Base-by-base conservation (phyloP, 768 basidiomycete genomes). In the Tylopilus sp. region DNA sequence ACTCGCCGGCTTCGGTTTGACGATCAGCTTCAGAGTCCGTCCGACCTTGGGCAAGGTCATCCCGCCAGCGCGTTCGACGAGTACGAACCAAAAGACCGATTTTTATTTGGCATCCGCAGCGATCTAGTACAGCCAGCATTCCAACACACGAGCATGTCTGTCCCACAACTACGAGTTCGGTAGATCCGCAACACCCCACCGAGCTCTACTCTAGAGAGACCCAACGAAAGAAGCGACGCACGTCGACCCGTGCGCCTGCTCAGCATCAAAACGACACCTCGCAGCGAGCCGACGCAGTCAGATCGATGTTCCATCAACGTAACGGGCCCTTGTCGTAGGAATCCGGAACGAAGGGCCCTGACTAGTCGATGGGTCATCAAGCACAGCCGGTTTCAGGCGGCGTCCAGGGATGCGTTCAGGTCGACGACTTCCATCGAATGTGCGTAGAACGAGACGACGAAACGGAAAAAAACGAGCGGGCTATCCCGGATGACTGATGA, bases 271-370 rank as follows among this genome's bases (percentile, higher is more conserved):
- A 86, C 84, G 81, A 78, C 65, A 71, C 68, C 63, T 54, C 54
- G 61, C 71, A 76, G 84, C 78, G 75, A 69, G 67, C 67, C 65
- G 57, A 62, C 58, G 61, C 62, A 53, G 70, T 63, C 69, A 62
- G 56, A 54, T 83, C 54, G 55, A 72, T 86, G 57, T 86, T 80
- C 84, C 84, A 86, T 77, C 73, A 81, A 80, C 83, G 83, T 86
- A 86, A 86, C 84, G 85, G 79, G 74, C 78, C 76, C 78, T 72
- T 63, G 75, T 71, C 71, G 72, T 81, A 34, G 36, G 34, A 63
- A 4, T 52, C 63, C 34, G 64, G 59, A 66, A 74, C 75, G 73
- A 71, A 55, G 75, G 72, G 76, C 79, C 84, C 85, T 86, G 84
- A 86, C 84, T 81, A 72, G 76, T 82, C 78, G 57, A 62, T 70